These are phyloP conservation scores for Backusella luteola DNA, from an alignment of 192 early-diverging fungal species.

Conservation along the genomic window DNA sequence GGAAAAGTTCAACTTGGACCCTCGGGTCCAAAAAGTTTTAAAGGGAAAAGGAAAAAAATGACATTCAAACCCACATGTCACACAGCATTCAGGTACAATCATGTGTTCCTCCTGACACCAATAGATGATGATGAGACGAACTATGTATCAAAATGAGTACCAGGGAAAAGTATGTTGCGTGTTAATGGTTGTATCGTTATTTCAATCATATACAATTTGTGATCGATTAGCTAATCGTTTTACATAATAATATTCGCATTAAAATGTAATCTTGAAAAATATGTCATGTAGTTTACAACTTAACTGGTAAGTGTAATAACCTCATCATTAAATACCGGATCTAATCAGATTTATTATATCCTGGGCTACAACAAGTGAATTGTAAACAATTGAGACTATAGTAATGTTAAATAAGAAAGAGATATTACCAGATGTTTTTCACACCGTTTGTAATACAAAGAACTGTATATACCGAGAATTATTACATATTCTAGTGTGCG, in stretches of 20 bases:
- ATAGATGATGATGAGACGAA: not conserved
- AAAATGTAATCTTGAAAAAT: not conserved
- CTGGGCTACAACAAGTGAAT: no score
- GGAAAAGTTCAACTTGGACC: not conserved
- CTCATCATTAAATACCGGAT: no score
- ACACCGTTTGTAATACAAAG: no score
- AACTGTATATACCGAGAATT: no score
- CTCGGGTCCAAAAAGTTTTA: not conserved
- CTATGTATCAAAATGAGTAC: not conserved
- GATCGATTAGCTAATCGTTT: not conserved
- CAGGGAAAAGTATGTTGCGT: not conserved
- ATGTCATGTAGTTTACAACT: not conserved
- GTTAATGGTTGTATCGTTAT: not conserved
- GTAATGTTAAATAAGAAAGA: no score
- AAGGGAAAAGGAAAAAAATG: not conserved
- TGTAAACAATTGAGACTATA: no score
- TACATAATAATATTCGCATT: not conserved
- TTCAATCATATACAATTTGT: not conserved
- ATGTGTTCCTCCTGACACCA: not conserved
- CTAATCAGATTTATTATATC: no score
- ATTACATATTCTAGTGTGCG: no score
- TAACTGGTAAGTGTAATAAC: no score
- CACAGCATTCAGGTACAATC: constrained; percentile 4
- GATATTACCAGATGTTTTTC: no score
- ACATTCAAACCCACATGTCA: not conserved